Conservation (phyloP, 345 rosid genomes). For the Raphanus raphanistrum region DNA sequence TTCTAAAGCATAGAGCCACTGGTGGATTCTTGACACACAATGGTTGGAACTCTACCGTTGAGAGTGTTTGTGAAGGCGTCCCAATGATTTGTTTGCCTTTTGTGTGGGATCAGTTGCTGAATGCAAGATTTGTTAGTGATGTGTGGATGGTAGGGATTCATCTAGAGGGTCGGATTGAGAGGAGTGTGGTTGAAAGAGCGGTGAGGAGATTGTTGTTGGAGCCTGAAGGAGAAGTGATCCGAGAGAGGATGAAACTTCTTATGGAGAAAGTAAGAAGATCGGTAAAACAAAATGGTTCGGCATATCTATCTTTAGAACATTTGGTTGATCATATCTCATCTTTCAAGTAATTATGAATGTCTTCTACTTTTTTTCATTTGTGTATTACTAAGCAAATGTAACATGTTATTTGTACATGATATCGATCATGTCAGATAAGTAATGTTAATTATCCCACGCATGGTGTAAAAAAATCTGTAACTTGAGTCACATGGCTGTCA, state of each 20-base stretch:
- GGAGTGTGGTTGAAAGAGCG: conserved; percentile 9
- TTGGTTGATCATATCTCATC: background rate
- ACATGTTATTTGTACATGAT: too few relatives aligned
- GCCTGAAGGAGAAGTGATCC: conserved; percentile 23
- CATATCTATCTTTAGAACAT: background rate
- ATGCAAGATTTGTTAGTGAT: conserved; percentile 27
- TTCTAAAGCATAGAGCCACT: conserved; percentile 29
- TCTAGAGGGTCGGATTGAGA: conserved; percentile 24
- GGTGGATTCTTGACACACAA: conserved; percentile 35
- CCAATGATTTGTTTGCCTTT: conserved; percentile 35
- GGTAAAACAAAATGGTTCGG: background rate
- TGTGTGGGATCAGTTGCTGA: conserved; percentile 23
- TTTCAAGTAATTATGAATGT: background rate
- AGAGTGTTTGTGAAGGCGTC: conserved; percentile 33
- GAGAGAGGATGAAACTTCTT: conserved; percentile 15
- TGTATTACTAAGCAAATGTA: too few relatives aligned
- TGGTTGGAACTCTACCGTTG: conserved; percentile 41
- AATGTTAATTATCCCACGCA: too few relatives aligned
- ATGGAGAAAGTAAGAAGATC: conserved; percentile 8
- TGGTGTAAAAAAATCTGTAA: too few relatives aligned
- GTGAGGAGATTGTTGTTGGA: conserved; percentile 3
- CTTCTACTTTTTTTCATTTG: background rate
- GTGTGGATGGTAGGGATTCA: conserved; percentile 33
- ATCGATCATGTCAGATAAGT: too few relatives aligned
- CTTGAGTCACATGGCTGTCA: too few relatives aligned